Conservation (phyloP, 441 rosid species). For the Adansonia rubrostipa region DNA sequence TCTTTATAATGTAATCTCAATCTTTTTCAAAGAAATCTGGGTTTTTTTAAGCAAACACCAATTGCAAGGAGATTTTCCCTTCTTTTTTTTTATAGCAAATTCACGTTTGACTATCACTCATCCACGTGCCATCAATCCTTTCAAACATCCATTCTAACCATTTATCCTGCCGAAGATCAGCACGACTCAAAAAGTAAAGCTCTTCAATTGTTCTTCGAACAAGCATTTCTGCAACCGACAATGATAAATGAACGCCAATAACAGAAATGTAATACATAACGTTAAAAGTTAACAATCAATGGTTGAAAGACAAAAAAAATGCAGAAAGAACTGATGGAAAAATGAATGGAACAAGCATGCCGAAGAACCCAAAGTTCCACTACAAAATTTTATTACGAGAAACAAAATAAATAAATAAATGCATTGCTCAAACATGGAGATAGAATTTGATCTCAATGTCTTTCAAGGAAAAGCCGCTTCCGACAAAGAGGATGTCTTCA, state of each 20-base stretch:
- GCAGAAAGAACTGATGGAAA: not conserved
- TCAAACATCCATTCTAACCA: no score
- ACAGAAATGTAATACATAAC: not conserved
- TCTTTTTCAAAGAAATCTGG: not conserved
- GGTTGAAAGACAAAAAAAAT: not conserved
- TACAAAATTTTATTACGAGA: slow-evolving; percentile 13
- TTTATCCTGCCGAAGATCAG: no score
- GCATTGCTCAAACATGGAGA: not conserved
- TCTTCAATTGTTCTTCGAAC: no score
- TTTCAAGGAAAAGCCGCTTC: slow-evolving; percentile 26
- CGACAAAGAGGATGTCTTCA: slow-evolving; percentile 28
- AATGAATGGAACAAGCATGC: not conserved
- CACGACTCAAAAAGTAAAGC: no score
- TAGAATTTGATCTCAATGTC: slow-evolving; percentile 12
- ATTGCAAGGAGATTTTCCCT: not conserved
- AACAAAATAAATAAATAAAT: slow-evolving; percentile 3
- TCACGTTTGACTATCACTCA: not conserved
- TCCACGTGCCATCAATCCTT: no score
- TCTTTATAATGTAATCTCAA: not conserved
- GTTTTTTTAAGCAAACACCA: not conserved
- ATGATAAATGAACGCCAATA: not conserved
- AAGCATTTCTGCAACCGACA: not conserved
- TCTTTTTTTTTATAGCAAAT: not conserved
- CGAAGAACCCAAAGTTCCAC: slow-evolving; percentile 18
- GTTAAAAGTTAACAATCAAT: not conserved